These are phyloP conservation scores for Lasiosphaeriaceae sp. DNA, from an alignment of 495 filamentous ascomycete species.

Conservation along the genomic window DNA sequence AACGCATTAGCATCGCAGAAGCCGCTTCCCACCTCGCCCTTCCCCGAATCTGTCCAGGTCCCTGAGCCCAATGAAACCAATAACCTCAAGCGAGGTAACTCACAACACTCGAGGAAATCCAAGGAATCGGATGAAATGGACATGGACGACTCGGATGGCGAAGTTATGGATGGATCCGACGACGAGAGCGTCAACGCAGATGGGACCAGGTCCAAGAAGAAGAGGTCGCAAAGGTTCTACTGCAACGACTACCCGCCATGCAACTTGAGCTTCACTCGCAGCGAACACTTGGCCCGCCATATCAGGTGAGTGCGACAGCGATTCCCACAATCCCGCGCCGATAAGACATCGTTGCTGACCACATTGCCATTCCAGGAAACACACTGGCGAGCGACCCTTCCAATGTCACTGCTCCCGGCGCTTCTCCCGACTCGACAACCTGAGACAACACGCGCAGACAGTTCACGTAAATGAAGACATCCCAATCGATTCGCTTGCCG, in stretches of 20 bases:
- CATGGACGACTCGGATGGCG: constrained; percentile 70
- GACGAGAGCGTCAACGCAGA: constrained; percentile 66
- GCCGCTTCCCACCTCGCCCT: constrained; percentile 57
- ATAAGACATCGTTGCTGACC: constrained; percentile 23
- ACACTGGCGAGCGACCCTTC: constrained; percentile 95
- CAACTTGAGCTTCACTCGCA: constrained; percentile 90
- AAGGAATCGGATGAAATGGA: constrained; percentile 69
- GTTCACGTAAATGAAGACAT: constrained; percentile 98
- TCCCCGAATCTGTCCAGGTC: constrained; percentile 48
- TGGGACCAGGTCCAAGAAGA: constrained; percentile 76
- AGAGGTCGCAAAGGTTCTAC: constrained; percentile 94
- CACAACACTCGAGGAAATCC: constrained; percentile 60
- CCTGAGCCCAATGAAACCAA: constrained; percentile 40
- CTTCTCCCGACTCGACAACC: constrained; percentile 95
- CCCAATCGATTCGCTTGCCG: constrained; percentile 85
- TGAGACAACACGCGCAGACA: constrained; percentile 95
- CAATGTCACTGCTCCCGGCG: constrained; percentile 93
- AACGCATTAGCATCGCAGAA: constrained; percentile 49
- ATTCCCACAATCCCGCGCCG: background rate
- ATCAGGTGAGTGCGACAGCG: constrained; percentile 61
- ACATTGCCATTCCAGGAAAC: constrained; percentile 60
- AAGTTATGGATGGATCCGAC: constrained; percentile 56
- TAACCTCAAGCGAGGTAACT: constrained; percentile 52
- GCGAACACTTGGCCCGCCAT: constrained; percentile 91
- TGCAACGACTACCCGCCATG: constrained; percentile 97